phyloP scores from a whole-genome alignment of 331 rosid genomes.

The Malus hybrid region DNA sequence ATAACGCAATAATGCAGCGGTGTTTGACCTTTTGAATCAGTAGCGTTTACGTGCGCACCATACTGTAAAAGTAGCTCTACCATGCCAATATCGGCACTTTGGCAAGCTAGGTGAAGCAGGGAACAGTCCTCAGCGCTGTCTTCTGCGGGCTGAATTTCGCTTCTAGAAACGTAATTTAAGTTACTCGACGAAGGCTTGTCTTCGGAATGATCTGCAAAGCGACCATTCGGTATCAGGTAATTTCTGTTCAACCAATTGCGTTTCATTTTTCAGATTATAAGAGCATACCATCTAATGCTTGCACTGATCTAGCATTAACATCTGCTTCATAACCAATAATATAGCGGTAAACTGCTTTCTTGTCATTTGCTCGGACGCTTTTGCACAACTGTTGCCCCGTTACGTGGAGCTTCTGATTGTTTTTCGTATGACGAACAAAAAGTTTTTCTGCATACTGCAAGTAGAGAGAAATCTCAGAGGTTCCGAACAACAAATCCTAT shows the following conservation, averaged over 20 bases:
- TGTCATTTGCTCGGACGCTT: constrained; percentile 53
- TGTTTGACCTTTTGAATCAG: constrained; percentile 46
- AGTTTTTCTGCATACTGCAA: constrained; percentile 60
- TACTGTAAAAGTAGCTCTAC: constrained; percentile 63
- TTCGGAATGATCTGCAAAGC: constrained; percentile 27
- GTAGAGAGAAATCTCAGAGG: constrained; percentile 18
- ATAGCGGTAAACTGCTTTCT: constrained; percentile 47
- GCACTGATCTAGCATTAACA: constrained; percentile 29
- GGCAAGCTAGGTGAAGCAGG: constrained; percentile 64
- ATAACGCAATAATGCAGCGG: constrained; percentile 50
- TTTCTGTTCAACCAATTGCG: constrained; percentile 3
- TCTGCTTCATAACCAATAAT: constrained; percentile 40
- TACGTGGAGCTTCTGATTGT: constrained; percentile 22
- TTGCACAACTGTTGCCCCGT: constrained; percentile 38
- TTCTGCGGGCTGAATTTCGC: constrained; percentile 21
- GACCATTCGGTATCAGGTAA: background rate
- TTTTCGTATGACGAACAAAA: constrained; percentile 32
- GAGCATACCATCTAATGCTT: constrained; percentile 35
- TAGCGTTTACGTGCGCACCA: constrained; percentile 53
- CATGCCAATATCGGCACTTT: constrained; percentile 49
- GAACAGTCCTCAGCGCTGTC: constrained; percentile 27
- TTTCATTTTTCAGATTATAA: constrained; percentile 7
- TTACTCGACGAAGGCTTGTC: constrained; percentile 32
- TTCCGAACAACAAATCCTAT: constrained; percentile 10
- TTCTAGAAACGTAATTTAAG: constrained; percentile 13